Evolutionary conservation across 1,284 basidiomycete species (phyloP), one percentile per base, ranked within the genome.

Genomic region (Sporisorium reilianum): DNA sequence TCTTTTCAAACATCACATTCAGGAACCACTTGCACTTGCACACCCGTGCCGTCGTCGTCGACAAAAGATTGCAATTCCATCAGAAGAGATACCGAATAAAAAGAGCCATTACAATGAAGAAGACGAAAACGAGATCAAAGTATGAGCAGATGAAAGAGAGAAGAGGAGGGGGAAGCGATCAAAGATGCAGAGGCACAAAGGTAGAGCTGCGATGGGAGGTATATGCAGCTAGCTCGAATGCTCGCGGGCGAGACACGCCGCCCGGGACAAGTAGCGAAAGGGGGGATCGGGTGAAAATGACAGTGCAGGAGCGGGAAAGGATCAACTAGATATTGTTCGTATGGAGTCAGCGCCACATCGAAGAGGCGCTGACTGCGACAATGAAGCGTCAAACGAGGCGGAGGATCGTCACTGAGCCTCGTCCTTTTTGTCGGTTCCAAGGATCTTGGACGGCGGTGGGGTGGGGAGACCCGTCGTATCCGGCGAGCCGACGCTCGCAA

Each of bases 361-460:
- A 28, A 25, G n/a, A 3, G 55, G 40, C n/a, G 11, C 54, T n/a
- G 32, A 25, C 57, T 40, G 32, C 40, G 60, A 52, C 50, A 67
- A 63, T 40, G 44, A 20, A 28, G 48, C 44, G 12, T 51, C 55
- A 7, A 48, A 10, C 9, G 6, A 6, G 32, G n/a, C 20, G 14
- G 20, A 49, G 23, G 18, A 36, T 56, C n/a, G n/a, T n/a, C 46
- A 57, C 7, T 25, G n/a, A 23, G 36, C 8, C 18, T 55, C 53
- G 36, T 30, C 42, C 23, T 57, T 49, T 3, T 55, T 49, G 18
- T 56, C 61, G 7, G 57, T 22, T 34, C 44, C 57, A 14, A 74
- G 50, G 28, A 76, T 76, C 45, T 76, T 76, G 62, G 74, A 76
- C 16, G 68, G 38, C 11, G 74, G 74, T 18, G 74, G 74, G 11